A percentile compares a stretch with the other conserved stretches of the same genome.
Evolutionary conservation across 176 grass and related monocot genomes (phyloP).

Genomic region (Aegilops bicornis): DNA sequence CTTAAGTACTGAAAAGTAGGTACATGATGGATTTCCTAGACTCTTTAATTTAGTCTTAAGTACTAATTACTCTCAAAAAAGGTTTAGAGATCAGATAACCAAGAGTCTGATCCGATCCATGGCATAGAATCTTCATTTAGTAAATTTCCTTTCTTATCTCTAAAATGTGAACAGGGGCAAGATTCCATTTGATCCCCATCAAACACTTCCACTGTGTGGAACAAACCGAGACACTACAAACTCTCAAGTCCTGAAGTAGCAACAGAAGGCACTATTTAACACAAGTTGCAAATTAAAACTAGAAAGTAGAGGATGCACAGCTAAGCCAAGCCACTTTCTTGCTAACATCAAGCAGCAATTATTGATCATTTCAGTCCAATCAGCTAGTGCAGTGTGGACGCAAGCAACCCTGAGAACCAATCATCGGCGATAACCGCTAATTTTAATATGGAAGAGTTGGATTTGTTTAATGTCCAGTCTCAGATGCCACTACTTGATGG

Average conservation of each 20-base stretch:
- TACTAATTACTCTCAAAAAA: too few relatives aligned
- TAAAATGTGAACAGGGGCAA: constrained; percentile 13
- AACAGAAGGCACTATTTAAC: not conserved
- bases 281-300: constrained; percentile 30
- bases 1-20: not conserved
- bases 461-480: not conserved
- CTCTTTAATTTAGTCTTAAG: too few relatives aligned
- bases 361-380: constrained; percentile 43
- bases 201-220: constrained; percentile 32
- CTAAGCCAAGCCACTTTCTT: not conserved
- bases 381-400: constrained; percentile 17
- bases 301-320: constrained; percentile 7
- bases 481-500: constrained; percentile 24
- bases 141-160: not conserved
- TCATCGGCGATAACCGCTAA: not conserved
- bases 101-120: not conserved
- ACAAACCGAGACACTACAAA: constrained; percentile 31
- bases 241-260: constrained; percentile 24
- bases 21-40: too few relatives aligned
- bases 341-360: constrained; percentile 44
- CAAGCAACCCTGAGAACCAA: constrained; percentile 32
- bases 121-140: not conserved
- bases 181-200: constrained; percentile 41
- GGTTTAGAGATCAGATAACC: not conserved
- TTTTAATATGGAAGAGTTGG: not conserved